Conservation (phyloP, 352 stramenopile species). For the Globisporangium nunn region DNA sequence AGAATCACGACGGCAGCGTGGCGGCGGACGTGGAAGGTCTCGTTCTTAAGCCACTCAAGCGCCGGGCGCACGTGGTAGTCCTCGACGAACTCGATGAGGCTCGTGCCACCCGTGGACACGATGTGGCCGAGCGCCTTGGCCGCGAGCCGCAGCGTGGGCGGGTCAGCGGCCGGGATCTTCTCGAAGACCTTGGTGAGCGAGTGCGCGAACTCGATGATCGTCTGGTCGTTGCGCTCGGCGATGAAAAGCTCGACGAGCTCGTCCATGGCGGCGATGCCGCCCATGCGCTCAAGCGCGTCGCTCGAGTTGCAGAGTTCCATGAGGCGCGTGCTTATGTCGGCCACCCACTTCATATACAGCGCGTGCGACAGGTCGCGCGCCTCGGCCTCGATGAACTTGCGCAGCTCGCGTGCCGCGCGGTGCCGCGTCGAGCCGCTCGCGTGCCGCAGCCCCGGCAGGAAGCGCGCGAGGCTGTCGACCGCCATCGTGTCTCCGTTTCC, state of each 20-base stretch:
- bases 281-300: constrained; percentile 74
- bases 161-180: constrained; percentile 73
- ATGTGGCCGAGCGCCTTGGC: constrained; percentile 83
- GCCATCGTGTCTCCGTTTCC: constrained; percentile 1
- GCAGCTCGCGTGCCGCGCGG: constrained; percentile 65
- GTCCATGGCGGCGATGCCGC: constrained; percentile 85
- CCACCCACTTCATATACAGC: constrained; percentile 84
- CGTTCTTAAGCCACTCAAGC: constrained; percentile 86
- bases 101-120: constrained; percentile 79
- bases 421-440: constrained; percentile 53
- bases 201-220: constrained; percentile 86
- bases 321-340: constrained; percentile 72
- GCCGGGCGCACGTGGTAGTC: constrained; percentile 85
- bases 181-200: constrained; percentile 85
- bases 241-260: constrained; percentile 87
- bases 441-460: constrained; percentile 68
- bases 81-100: constrained; percentile 85
- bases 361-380: constrained; percentile 77
- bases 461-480: constrained; percentile 58
- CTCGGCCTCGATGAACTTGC: constrained; percentile 82
- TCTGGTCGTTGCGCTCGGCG: constrained; percentile 84
- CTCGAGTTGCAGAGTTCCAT: constrained; percentile 81
- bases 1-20: constrained; percentile 85
- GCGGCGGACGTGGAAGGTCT: constrained; percentile 82
- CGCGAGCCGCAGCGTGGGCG: constrained; percentile 62